Conservation (phyloP, 2,329 filamentous ascomycete genomes). For the Colletotrichum trifolii region DNA sequence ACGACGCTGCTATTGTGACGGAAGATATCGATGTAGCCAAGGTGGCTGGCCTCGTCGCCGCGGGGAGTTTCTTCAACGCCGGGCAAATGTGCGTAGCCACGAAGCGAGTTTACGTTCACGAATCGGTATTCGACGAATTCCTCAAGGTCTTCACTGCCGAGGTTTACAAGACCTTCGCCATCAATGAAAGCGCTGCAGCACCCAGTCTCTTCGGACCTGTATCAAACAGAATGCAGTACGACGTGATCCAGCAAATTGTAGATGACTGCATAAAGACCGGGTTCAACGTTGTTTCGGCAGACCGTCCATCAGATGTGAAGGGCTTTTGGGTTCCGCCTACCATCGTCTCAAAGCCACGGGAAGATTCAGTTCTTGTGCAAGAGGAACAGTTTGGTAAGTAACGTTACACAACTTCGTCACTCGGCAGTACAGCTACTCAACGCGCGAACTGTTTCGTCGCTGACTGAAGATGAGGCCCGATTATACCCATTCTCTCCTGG, state of each 20-base stretch:
- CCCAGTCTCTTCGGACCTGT: constrained; percentile 62
- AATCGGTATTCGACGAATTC: constrained; percentile 68
- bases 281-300: constrained; percentile 50
- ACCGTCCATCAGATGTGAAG: constrained; percentile 41
- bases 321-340: constrained; percentile 69
- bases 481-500: constrained; percentile 73
- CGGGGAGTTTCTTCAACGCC: constrained; percentile 62
- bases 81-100: constrained; percentile 67
- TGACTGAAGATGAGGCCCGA: constrained; percentile 56
- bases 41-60: constrained; percentile 54
- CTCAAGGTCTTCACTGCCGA: constrained; percentile 48
- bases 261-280: constrained; percentile 28
- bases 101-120: constrained; percentile 71
- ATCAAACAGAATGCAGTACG: constrained; percentile 73
- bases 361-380: constrained; percentile 63
- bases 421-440: neutral
- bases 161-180: neutral
- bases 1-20: constrained; percentile 65
- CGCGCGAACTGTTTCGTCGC: neutral
- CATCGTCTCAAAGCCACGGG: constrained; percentile 69
- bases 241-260: constrained; percentile 64
- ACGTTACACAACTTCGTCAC: too few species aligned
- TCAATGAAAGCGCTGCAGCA: constrained; percentile 3
- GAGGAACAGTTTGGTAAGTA: constrained; percentile 59
- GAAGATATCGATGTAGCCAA: constrained; percentile 61